A percentile compares a stretch with the other conserved stretches of the same genome.
phyloP scores from a whole-genome alignment of 2,329 filamentous ascomycete species.

The Aplosporella prunicola region DNA sequence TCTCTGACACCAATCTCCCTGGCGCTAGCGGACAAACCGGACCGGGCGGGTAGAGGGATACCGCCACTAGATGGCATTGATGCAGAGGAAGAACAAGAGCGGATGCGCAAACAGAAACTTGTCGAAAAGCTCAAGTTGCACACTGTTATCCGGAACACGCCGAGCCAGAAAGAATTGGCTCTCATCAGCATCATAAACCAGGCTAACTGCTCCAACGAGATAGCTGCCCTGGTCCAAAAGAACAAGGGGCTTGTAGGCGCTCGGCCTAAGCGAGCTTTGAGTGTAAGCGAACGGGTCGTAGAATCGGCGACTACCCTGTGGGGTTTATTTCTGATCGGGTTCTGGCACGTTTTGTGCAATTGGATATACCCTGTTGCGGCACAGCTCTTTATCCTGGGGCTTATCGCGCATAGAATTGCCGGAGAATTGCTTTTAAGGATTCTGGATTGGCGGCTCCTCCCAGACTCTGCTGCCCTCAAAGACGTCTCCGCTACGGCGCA shows the following conservation, averaged over 20 bases:
- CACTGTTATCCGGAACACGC: conserved; percentile 65
- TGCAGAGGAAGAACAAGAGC: conserved; percentile 59
- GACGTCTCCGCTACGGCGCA: conserved; percentile 95
- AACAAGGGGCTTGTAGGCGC: conserved; percentile 80
- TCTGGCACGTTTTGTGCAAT: conserved; percentile 61
- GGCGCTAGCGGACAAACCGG: conserved; percentile 57
- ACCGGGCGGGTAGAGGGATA: conserved; percentile 28
- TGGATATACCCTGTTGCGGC: conserved; percentile 73
- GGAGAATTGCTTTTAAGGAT: conserved; percentile 71
- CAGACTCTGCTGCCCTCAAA: conserved; percentile 76
- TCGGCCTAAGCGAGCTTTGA: conserved; percentile 72
- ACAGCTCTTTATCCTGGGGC: conserved; percentile 59
- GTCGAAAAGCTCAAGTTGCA: conserved; percentile 84
- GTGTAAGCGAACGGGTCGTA: conserved; percentile 87
- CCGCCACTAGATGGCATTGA: conserved; percentile 50
- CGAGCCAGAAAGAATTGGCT: conserved; percentile 73
- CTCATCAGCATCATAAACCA: conserved; percentile 78
- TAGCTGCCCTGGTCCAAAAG: conserved; percentile 75
- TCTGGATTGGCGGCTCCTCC: conserved; percentile 74
- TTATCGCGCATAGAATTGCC: conserved; percentile 69
- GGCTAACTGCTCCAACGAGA: conserved; percentile 90
- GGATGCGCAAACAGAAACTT: conserved; percentile 54
- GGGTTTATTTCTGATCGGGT: conserved; percentile 58
- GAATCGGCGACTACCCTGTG: conserved; percentile 84
- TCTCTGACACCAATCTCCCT: conserved; percentile 83